Conservation (phyloP, 257 asterid species). For the Petrea volubilis region DNA sequence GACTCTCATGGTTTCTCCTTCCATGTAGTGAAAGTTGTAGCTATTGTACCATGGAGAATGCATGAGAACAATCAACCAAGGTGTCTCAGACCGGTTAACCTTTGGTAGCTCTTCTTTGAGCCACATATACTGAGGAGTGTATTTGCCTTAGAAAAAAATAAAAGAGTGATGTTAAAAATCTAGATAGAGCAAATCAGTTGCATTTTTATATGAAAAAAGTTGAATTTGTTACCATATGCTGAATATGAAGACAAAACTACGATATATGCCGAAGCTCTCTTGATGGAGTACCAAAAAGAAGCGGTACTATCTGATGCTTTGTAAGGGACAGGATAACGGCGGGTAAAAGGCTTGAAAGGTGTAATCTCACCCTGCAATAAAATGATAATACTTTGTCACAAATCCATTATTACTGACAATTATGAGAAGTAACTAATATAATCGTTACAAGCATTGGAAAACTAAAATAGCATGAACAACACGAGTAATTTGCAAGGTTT, state of each 20-base stretch:
- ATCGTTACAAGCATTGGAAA: no score
- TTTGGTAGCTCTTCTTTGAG: slow-evolving; percentile 66
- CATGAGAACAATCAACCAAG: slow-evolving; percentile 84
- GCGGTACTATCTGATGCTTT: slow-evolving; percentile 66
- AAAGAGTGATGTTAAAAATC: no score
- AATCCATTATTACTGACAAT: background rate
- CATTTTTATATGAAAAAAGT: slow-evolving; percentile 35
- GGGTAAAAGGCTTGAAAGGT: slow-evolving; percentile 80
- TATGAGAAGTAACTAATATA: background rate
- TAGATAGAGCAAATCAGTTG: background rate
- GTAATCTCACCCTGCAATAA: slow-evolving; percentile 73
- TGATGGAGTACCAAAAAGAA: slow-evolving; percentile 87
- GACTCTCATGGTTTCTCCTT: slow-evolving; percentile 97
- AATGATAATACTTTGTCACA: background rate
- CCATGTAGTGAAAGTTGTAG: slow-evolving; percentile 79
- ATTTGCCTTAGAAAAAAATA: slow-evolving; percentile 45
- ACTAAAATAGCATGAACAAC: background rate
- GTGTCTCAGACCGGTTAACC: slow-evolving; percentile 81
- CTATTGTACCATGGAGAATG: slow-evolving; percentile 98
- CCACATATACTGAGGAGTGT: slow-evolving; percentile 86
- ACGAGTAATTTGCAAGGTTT: no score
- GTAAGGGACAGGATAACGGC: slow-evolving; percentile 68
- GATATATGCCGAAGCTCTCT: slow-evolving; percentile 90
- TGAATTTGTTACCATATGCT: slow-evolving; percentile 65
- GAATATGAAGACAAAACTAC: slow-evolving; percentile 88